A percentile compares a stretch with the other conserved stretches of the same genome.
Conservation (phyloP, 2,329 filamentous ascomycete species). For the Xylariales sp. region DNA sequence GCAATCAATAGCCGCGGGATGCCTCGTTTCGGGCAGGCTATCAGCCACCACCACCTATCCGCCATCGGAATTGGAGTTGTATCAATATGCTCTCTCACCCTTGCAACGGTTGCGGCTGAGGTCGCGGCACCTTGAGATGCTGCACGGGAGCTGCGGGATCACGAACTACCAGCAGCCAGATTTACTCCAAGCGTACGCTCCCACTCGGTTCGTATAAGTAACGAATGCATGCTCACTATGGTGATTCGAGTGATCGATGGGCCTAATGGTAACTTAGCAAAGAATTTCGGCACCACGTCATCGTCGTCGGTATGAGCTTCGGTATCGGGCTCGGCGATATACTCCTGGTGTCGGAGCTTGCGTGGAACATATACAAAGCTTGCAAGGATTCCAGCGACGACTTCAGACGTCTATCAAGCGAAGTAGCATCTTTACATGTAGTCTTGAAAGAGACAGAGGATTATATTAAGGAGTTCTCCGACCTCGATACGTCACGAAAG, state of each 20-base stretch:
- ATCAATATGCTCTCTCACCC: too few relatives aligned
- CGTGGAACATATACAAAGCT: conserved; percentile 21
- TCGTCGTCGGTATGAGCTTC: conserved; percentile 14
- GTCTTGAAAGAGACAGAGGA: conserved; percentile 24
- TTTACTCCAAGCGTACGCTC: too few relatives aligned
- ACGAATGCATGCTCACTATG: too few relatives aligned
- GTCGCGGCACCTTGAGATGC: too few relatives aligned
- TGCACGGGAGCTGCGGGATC: too few relatives aligned
- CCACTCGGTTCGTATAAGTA: too few relatives aligned
- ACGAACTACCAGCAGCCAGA: too few relatives aligned
- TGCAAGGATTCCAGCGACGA: conserved; percentile 24
- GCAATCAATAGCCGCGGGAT: too few relatives aligned
- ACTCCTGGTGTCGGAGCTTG: conserved; percentile 15
- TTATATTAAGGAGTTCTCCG: conserved; percentile 15
- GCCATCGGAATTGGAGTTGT: too few relatives aligned
- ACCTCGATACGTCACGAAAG: conserved; percentile 16
- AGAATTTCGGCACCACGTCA: conserved; percentile 71
- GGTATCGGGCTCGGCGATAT: conserved; percentile 48
- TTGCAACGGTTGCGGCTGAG: too few relatives aligned
- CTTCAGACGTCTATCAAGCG: conserved; percentile 19
- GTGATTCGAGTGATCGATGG: conserved; percentile 91
- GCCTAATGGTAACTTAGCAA: conserved; percentile 91
- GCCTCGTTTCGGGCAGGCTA: too few relatives aligned
- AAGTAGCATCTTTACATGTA: conserved; percentile 22
- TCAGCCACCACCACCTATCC: too few relatives aligned